phyloP scores from a whole-genome alignment of 1,139 yeast species.

The Suhomyces choctaworum region DNA sequence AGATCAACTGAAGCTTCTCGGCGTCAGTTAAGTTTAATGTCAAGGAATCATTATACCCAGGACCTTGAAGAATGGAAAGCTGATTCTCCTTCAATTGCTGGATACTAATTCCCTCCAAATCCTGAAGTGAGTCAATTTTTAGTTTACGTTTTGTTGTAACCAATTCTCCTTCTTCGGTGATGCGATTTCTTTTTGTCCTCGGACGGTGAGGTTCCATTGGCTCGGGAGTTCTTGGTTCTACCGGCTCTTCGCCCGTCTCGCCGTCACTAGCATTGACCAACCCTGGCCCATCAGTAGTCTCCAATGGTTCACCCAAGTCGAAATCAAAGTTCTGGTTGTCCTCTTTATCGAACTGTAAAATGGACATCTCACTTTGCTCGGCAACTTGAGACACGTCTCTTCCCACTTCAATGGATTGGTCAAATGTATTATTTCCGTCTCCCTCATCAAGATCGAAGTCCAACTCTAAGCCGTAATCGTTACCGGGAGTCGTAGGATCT shows the following conservation, averaged over 20 bases:
- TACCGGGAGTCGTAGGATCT: slow-evolving; percentile 24
- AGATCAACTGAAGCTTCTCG: slow-evolving; percentile 38
- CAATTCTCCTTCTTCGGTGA: slow-evolving; percentile 41
- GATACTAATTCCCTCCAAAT: slow-evolving; percentile 40
- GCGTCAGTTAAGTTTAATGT: slow-evolving; percentile 31
- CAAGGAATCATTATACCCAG: slow-evolving; percentile 18
- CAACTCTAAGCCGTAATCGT: slow-evolving; percentile 55
- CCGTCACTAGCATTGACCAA: slow-evolving; percentile 14
- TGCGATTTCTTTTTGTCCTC: slow-evolving; percentile 24
- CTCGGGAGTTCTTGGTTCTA: slow-evolving; percentile 23
- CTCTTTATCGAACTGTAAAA: slow-evolving; percentile 22
- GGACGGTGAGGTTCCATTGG: slow-evolving; percentile 16
- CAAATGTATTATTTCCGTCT: slow-evolving; percentile 14
- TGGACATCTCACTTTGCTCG: slow-evolving; percentile 32
- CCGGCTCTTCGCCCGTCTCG: slow-evolving; percentile 19
- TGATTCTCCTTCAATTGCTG: slow-evolving; percentile 37
- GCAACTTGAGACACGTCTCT: slow-evolving; percentile 35
- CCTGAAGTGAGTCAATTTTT: slow-evolving; percentile 35
- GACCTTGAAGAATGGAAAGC: slow-evolving; percentile 20
- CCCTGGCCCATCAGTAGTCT: slow-evolving; percentile 22
- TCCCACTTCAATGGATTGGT: slow-evolving; percentile 44
- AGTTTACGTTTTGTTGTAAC: slow-evolving; percentile 42
- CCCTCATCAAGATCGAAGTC: slow-evolving; percentile 43
- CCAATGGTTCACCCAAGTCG: slow-evolving; percentile 29
- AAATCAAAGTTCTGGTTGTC: slow-evolving; percentile 15